These are phyloP conservation scores for Penicillium fuscoglaucum DNA, from an alignment of 2,329 filamentous ascomycete genomes.

Conservation along the genomic window DNA sequence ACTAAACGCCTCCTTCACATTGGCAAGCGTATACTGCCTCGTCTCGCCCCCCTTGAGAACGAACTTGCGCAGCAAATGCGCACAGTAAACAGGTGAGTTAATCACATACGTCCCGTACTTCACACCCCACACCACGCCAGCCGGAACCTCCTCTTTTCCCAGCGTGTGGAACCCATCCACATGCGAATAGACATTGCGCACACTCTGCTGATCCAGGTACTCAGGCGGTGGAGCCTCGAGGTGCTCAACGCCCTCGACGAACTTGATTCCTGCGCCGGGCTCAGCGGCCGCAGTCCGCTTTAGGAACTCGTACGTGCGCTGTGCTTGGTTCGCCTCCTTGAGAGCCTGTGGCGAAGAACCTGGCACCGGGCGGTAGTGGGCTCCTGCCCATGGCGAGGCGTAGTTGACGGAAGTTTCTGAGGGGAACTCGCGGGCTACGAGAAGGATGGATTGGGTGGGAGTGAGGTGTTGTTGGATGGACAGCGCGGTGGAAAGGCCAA, in stretches of 20 bases:
- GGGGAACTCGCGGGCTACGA: slow-evolving; percentile 46
- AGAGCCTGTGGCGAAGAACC: slow-evolving; percentile 38
- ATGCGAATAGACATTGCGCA: slow-evolving; percentile 33
- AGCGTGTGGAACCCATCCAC: slow-evolving; percentile 40
- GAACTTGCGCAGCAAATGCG: slow-evolving; percentile 44
- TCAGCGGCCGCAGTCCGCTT: slow-evolving; percentile 36
- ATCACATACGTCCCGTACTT: slow-evolving; percentile 45
- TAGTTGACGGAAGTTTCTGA: slow-evolving; percentile 45
- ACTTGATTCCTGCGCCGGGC: slow-evolving; percentile 41
- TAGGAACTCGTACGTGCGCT: slow-evolving; percentile 42
- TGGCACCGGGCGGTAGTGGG: slow-evolving; percentile 50
- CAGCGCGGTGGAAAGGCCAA: slow-evolving; percentile 43
- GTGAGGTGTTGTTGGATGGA: slow-evolving; percentile 33
- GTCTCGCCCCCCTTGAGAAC: slow-evolving; percentile 40
- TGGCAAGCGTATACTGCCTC: slow-evolving; percentile 29
- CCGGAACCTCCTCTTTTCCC: slow-evolving; percentile 30
- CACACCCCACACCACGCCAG: slow-evolving; percentile 43
- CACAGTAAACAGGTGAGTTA: slow-evolving; percentile 48
- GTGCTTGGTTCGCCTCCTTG: slow-evolving; percentile 40
- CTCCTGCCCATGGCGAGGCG: slow-evolving; percentile 49
- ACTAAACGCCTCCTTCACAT: slow-evolving; percentile 41
- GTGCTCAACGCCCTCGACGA: slow-evolving; percentile 44
- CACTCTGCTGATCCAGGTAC: slow-evolving; percentile 32
- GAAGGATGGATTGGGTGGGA: slow-evolving; percentile 35
- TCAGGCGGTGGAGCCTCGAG: slow-evolving; percentile 42